phyloP scores from a whole-genome alignment of 2,329 filamentous ascomycete genomes.

The Penicillium sclerotigenum region DNA sequence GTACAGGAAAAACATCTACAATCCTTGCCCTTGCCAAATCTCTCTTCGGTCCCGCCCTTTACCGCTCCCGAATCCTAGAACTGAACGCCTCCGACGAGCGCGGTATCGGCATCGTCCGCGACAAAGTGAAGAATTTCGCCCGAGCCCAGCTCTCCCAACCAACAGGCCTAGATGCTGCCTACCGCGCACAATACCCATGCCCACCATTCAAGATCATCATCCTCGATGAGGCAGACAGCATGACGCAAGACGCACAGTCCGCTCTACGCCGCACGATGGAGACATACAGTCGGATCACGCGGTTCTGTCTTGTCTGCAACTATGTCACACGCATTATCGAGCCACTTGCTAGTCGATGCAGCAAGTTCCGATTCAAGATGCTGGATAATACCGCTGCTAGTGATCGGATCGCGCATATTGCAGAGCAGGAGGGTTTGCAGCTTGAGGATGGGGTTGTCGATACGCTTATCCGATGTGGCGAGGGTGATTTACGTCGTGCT shows the following conservation, averaged over 20 bases:
- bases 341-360: constrained; percentile 86
- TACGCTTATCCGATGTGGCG: constrained; percentile 78
- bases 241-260: constrained; percentile 97
- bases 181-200: constrained; percentile 73
- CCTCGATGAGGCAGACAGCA: constrained; percentile 94
- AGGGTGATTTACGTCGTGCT: constrained; percentile 91
- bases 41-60: constrained; percentile 91
- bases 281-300: constrained; percentile 91
- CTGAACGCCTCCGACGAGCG: constrained; percentile 99
- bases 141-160: constrained; percentile 88
- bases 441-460: constrained; percentile 78
- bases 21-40: constrained; percentile 96
- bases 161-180: constrained; percentile 62
- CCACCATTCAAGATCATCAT: constrained; percentile 99
- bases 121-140: constrained; percentile 98
- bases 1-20: constrained; percentile 96
- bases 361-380: constrained; percentile 97
- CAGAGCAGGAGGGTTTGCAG: constrained; percentile 69
- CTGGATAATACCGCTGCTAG: constrained; percentile 83
- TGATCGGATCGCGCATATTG: constrained; percentile 77
- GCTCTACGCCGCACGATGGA: constrained; percentile 96
- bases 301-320: constrained; percentile 97
- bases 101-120: constrained; percentile 92
- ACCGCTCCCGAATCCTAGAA: constrained; percentile 92
- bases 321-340: constrained; percentile 98